Evolutionary conservation across 129 eudicot species (phyloP).

Genomic region (Rutidosis leptorrhynchoides): DNA sequence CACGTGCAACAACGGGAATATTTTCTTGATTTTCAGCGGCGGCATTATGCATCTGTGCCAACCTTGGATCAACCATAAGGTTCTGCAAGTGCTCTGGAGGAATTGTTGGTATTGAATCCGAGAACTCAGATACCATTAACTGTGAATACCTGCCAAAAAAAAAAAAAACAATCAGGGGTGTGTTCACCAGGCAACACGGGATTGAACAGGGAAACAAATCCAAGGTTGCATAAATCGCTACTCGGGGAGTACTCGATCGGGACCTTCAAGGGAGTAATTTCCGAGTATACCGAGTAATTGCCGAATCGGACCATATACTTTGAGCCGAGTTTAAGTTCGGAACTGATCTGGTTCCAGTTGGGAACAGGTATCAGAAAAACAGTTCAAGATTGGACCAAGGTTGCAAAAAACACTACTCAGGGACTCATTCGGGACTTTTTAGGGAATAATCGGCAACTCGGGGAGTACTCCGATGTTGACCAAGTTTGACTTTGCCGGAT

Average conservation of each 20-base stretch:
- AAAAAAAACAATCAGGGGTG: neutral
- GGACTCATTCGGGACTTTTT: too few relatives aligned
- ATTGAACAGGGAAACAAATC: neutral
- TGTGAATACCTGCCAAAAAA: conserved; percentile 69
- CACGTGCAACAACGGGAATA: conserved; percentile 24
- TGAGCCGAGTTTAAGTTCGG: neutral
- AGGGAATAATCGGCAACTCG: too few relatives aligned
- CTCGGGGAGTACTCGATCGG: too few relatives aligned
- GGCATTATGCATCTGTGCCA: conserved; percentile 43
- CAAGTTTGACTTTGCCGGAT: too few relatives aligned
- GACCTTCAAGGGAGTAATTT: neutral
- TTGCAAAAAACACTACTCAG: too few relatives aligned
- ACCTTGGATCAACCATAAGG: conserved; percentile 67
- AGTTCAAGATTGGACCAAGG: too few relatives aligned
- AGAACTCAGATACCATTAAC: conserved; percentile 77
- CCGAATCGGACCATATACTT: too few relatives aligned
- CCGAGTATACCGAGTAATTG: too few relatives aligned
- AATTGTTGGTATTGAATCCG: conserved; percentile 80
- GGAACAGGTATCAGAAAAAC: neutral
- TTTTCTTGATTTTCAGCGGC: conserved; percentile 28
- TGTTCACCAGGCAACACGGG: neutral
- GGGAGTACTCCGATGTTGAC: too few relatives aligned
- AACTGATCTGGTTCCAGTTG: neutral
- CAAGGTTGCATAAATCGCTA: too few relatives aligned
- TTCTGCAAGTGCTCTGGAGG: conserved; percentile 92